A percentile compares a stretch with the other conserved stretches of the same genome.
phyloP scores from a whole-genome alignment of 1,284 basidiomycete species.

The Boletus smithii region DNA sequence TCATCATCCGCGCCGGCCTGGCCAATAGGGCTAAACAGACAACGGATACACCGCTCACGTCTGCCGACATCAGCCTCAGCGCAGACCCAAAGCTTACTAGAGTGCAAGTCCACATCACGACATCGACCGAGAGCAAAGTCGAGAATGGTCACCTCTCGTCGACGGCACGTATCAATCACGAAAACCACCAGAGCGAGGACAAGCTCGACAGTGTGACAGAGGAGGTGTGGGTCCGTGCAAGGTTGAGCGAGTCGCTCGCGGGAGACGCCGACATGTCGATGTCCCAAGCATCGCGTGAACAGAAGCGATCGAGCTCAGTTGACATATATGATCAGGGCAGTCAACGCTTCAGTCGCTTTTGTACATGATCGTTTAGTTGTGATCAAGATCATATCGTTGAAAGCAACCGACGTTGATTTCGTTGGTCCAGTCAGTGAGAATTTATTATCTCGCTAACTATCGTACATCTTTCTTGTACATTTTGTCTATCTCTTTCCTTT shows the following conservation, averaged over 20 bases:
- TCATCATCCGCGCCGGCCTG: slow-evolving; percentile 22
- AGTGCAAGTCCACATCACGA: slow-evolving; percentile 7
- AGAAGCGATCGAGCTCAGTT: not conserved
- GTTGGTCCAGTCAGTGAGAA: not conserved
- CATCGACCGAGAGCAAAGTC: not conserved
- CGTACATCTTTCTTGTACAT: not conserved
- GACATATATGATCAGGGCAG: not conserved
- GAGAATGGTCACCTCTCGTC: not conserved
- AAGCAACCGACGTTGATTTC: not conserved
- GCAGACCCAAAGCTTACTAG: slow-evolving; percentile 8
- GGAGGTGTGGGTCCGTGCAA: not conserved
- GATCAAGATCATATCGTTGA: not conserved
- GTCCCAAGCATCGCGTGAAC: not conserved
- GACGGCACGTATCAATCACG: not conserved
- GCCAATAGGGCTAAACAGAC: slow-evolving; percentile 4
- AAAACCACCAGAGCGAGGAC: not conserved
- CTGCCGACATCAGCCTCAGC: not conserved
- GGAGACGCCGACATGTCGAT: not conserved
- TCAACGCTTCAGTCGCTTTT: not conserved
- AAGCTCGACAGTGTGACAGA: not conserved
- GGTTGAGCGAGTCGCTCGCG: not conserved
- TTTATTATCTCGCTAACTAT: not conserved
- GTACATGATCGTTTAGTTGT: not conserved
- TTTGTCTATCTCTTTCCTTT: not conserved
- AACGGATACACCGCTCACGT: not conserved